These are phyloP conservation scores for Tarenaya hassleriana DNA, from an alignment of 345 rosid genomes.

Conservation along the genomic window DNA sequence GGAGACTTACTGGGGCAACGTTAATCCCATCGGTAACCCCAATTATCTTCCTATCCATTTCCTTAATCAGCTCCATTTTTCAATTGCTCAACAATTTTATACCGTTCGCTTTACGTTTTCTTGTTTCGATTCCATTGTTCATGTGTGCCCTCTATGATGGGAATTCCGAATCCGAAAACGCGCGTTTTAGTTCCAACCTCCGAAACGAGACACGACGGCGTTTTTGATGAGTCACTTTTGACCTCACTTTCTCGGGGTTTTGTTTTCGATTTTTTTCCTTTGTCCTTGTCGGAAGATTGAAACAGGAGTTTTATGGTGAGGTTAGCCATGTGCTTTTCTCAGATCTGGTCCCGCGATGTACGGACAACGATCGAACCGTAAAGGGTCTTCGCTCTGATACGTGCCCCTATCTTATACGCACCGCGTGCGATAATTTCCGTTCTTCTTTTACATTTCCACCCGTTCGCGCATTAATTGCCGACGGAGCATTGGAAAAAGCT, in stretches of 20 bases:
- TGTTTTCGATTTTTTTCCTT: slow-evolving; percentile 8
- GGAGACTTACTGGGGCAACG: slow-evolving; percentile 90
- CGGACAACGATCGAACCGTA: slow-evolving; percentile 26
- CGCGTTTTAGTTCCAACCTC: too few species aligned
- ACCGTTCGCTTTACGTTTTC: not conserved
- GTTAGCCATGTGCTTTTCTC: slow-evolving; percentile 22
- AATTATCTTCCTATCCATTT: not conserved
- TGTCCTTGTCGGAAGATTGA: slow-evolving; percentile 9
- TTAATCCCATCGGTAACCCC: slow-evolving; percentile 65
- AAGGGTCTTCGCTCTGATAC: slow-evolving; percentile 28
- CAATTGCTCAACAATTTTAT: not conserved
- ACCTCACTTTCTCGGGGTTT: not conserved
- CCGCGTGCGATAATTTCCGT: not conserved
- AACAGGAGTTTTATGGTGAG: slow-evolving; percentile 30
- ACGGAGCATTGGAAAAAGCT: too few species aligned
- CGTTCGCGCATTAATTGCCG: too few species aligned
- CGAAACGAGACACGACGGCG: slow-evolving; percentile 17
- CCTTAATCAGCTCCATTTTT: too few species aligned
- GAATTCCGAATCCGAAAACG: too few species aligned
- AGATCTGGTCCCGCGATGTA: slow-evolving; percentile 26
- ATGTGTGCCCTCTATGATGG: not conserved
- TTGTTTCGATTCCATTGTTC: not conserved
- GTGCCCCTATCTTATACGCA: slow-evolving; percentile 23
- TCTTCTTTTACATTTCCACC: too few species aligned
- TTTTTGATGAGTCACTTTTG: slow-evolving; percentile 8